Evolutionary conservation across 768 basidiomycete species (phyloP).

Genomic region (Cystobasidium ongulense): DNA sequence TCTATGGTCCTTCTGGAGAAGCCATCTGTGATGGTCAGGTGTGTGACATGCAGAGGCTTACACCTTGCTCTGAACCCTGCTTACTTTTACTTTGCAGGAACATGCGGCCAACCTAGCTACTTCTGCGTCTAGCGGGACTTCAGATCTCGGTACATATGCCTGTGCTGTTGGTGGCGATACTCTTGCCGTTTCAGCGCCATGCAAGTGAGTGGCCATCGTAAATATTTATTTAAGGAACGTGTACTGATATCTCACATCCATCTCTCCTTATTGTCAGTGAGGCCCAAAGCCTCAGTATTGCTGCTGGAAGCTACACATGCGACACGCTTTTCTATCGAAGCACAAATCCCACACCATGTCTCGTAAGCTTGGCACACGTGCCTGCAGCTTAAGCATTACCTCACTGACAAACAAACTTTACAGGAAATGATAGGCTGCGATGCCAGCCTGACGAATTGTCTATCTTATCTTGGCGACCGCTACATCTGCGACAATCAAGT

Average conservation of each 20-base stretch:
- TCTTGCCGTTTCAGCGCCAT: background rate
- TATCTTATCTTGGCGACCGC: constrained; percentile 3
- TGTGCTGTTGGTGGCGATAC: constrained; percentile 7
- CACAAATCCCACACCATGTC: constrained; percentile 12
- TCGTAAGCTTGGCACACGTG: background rate
- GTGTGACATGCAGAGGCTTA: background rate
- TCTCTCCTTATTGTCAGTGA: background rate
- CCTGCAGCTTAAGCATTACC: too few relatives aligned
- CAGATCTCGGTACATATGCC: constrained; percentile 6
- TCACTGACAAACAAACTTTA: too few relatives aligned
- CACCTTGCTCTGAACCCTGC: background rate
- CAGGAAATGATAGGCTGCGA: constrained; percentile 30
- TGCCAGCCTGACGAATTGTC: constrained; percentile 1
- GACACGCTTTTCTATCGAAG: constrained; percentile 13
- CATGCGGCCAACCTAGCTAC: constrained; percentile 12
- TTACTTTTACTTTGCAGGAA: background rate
- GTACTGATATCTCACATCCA: background rate
- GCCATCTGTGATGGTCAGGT: constrained; percentile 8
- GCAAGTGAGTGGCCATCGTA: background rate
- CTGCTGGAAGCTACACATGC: background rate
- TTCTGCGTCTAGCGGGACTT: background rate
- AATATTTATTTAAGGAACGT: background rate
- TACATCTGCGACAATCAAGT: constrained; percentile 11
- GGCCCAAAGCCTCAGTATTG: background rate
- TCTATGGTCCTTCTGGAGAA: constrained; percentile 8